Percentiles rank a stretch among this genome's conserved stretches.
Evolutionary conservation across 2,329 filamentous ascomycete species (phyloP).

Genomic region (Atkinsonella hypoxylon): DNA sequence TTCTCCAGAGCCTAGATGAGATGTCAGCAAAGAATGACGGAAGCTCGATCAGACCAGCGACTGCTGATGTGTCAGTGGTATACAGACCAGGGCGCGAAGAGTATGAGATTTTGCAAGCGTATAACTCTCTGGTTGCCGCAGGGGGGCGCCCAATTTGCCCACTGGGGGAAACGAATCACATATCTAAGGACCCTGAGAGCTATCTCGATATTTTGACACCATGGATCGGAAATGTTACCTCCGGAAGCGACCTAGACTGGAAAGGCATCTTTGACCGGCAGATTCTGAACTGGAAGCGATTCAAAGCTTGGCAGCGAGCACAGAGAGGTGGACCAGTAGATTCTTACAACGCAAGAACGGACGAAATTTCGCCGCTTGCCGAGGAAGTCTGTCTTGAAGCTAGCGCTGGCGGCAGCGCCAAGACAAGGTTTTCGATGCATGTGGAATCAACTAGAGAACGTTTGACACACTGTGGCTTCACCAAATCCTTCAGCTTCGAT

Average conservation of each 20-base stretch:
- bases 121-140: constrained; percentile 2
- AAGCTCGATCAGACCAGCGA: neutral
- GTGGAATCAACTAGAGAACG: neutral
- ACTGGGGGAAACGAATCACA: neutral
- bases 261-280: constrained; percentile 4
- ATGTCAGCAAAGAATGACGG: constrained; percentile 7
- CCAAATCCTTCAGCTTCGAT: constrained; percentile 1
- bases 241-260: constrained; percentile 1
- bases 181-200: constrained; percentile 2
- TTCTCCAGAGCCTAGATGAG: constrained; percentile 4
- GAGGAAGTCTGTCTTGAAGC: too few species aligned
- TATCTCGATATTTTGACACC: constrained; percentile 1
- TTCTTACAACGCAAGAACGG: neutral
- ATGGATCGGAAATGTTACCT: neutral
- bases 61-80: neutral
- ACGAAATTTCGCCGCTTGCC: neutral
- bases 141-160: constrained; percentile 4
- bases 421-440: neutral
- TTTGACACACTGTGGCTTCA: constrained; percentile 1
- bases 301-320: constrained; percentile 4
- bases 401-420: neutral
- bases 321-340: neutral
- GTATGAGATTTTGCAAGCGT: constrained; percentile 4
- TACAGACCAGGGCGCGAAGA: constrained; percentile 6
- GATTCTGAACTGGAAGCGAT: constrained; percentile 4